Evolutionary conservation across 176 grass and related monocot species (phyloP).

Genomic region (Rhynchospora breviuscula): DNA sequence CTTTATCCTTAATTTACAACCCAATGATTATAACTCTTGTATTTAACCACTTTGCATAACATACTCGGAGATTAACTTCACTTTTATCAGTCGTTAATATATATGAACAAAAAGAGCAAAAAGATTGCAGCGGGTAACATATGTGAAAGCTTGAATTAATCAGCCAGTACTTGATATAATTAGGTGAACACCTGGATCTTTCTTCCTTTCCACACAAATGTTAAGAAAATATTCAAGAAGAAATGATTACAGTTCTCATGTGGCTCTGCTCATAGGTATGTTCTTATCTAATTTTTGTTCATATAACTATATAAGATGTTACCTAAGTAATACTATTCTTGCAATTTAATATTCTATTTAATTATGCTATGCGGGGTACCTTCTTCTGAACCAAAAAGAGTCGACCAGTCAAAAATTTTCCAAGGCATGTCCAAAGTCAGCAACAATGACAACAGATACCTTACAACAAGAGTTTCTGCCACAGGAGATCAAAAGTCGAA

Average conservation of each 20-base stretch:
- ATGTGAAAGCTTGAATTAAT: background rate
- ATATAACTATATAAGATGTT: too few species aligned
- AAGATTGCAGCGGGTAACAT: background rate
- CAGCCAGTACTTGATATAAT: background rate
- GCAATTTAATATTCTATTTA: too few species aligned
- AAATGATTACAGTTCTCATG: background rate
- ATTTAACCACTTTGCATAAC: background rate
- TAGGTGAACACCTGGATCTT: constrained; percentile 10
- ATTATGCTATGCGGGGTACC: background rate
- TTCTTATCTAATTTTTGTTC: too few species aligned
- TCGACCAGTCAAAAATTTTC: background rate
- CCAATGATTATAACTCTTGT: background rate
- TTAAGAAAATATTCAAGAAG: background rate
- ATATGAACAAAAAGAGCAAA: background rate
- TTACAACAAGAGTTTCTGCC: background rate
- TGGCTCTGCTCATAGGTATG: background rate
- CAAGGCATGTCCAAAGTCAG: background rate
- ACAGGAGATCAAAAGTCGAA: background rate
- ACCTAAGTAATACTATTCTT: too few species aligned
- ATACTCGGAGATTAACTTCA: background rate
- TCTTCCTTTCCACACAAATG: background rate
- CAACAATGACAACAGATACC: background rate
- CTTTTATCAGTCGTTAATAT: background rate
- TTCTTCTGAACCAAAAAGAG: background rate
- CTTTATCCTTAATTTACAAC: background rate